Conservation (phyloP, 805 yeast genomes). For the Myxozyma sirexii region DNA sequence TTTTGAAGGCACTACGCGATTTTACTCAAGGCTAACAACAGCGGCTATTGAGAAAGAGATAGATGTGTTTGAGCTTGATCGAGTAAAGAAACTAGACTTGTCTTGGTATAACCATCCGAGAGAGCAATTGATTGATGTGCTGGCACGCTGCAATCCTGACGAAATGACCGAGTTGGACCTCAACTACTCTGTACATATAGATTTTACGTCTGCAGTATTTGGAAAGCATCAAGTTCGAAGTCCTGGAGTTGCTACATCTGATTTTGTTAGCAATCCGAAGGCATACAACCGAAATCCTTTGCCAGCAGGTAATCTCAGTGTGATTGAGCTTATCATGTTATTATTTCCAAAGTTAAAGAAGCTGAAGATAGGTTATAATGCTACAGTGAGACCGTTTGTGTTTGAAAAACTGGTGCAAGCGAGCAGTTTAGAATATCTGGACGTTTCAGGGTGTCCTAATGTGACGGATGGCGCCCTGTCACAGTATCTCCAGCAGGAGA, state of each 20-base stretch:
- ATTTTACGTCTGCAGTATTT: not conserved
- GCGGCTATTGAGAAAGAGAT: not conserved
- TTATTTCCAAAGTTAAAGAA: not conserved
- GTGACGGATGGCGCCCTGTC: not conserved
- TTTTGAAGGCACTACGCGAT: not conserved
- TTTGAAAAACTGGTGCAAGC: not conserved
- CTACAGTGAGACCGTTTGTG: not conserved
- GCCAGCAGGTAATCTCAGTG: not conserved
- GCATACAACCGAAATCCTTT: not conserved
- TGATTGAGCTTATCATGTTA: not conserved
- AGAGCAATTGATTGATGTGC: slow-evolving; percentile 1
- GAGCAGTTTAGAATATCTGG: not conserved
- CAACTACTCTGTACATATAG: slow-evolving; percentile 1
- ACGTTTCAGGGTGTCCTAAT: slow-evolving; percentile 3
- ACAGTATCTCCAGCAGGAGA: not conserved
- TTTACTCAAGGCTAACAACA: not conserved
- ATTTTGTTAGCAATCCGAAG: slow-evolving; percentile 2
- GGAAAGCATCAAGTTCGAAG: slow-evolving; percentile 1
- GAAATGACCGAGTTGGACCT: not conserved
- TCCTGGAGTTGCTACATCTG: not conserved
- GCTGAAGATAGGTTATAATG: slow-evolving; percentile 2
- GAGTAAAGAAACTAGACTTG: not conserved
- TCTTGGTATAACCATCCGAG: not conserved
- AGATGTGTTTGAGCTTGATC: slow-evolving; percentile 1
- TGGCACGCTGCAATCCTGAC: not conserved